phyloP scores from a whole-genome alignment of 805 yeast genomes.

The Starmerella davenportii region DNA sequence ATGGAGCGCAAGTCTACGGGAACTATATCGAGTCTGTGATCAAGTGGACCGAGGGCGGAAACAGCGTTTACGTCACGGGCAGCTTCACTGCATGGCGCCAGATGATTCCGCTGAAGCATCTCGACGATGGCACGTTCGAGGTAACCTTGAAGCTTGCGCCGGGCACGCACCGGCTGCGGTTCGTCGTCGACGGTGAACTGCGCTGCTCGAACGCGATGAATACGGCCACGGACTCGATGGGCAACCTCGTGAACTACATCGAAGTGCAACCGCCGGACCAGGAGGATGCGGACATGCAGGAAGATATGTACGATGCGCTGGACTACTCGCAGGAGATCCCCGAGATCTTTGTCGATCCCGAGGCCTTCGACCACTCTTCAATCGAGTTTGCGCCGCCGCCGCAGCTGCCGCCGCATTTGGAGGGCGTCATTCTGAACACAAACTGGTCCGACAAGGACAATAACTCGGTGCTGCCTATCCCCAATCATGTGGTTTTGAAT shows the following conservation, averaged over 20 bases:
- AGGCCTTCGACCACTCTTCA: slow-evolving; percentile 28
- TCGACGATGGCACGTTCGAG: slow-evolving; percentile 19
- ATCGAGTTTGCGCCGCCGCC: slow-evolving; percentile 63
- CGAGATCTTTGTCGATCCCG: slow-evolving; percentile 27
- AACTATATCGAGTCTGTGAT: slow-evolving; percentile 18
- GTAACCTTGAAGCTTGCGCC: slow-evolving; percentile 36
- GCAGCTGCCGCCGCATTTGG: slow-evolving; percentile 89
- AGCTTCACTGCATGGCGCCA: slow-evolving; percentile 97
- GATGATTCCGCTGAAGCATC: slow-evolving; percentile 71
- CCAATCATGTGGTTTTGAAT: slow-evolving; percentile 84
- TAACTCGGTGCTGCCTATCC: slow-evolving; percentile 78
- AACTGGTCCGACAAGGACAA: slow-evolving; percentile 62
- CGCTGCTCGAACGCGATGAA: slow-evolving; percentile 75
- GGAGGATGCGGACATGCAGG: slow-evolving; percentile 7
- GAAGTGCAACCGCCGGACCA: slow-evolving; percentile 17
- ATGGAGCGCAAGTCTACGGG: slow-evolving; percentile 7
- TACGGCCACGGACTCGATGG: slow-evolving; percentile 95
- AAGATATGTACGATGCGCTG: slow-evolving; percentile 25
- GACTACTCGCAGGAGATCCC: slow-evolving; percentile 33
- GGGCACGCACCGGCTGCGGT: slow-evolving; percentile 85
- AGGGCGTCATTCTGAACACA: slow-evolving; percentile 70
- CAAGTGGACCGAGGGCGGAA: slow-evolving; percentile 89
- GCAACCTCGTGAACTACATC: slow-evolving; percentile 81
- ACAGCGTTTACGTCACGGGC: slow-evolving; percentile 87
- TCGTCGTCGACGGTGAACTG: slow-evolving; percentile 84